Evolutionary conservation across 2,329 filamentous ascomycete genomes (phyloP).

Genomic region (Pestalotiopsis sp.): DNA sequence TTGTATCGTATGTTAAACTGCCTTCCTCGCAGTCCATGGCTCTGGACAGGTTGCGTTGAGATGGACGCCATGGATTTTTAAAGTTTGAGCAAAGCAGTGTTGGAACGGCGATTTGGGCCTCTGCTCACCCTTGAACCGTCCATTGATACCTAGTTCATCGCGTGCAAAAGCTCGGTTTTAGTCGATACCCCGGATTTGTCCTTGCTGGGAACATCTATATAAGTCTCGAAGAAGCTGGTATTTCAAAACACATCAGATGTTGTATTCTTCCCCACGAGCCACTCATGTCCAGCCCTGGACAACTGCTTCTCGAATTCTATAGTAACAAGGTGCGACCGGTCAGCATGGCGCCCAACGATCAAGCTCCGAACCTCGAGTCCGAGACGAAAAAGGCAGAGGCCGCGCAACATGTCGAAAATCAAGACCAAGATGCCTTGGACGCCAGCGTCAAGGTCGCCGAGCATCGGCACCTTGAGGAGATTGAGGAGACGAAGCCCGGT

Average conservation of each 20-base stretch:
- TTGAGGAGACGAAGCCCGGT: not conserved
- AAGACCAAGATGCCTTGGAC: not conserved
- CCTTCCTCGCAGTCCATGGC: not conserved
- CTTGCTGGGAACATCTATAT: not conserved
- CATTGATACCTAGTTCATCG: no score
- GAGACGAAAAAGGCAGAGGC: not conserved
- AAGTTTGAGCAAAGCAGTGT: no score
- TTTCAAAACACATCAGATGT: not conserved
- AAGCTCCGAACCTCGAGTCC: not conserved
- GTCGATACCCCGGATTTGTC: not conserved
- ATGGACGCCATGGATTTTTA: not conserved
- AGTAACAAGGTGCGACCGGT: not conserved
- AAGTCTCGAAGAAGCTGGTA: not conserved
- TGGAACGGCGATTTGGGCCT: no score
- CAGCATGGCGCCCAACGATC: not conserved
- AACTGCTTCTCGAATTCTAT: not conserved
- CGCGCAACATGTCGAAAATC: not conserved
- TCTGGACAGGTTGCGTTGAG: not conserved
- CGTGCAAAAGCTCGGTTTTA: no score
- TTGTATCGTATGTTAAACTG: not conserved
- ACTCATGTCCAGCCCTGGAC: not conserved
- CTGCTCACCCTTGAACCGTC: no score
- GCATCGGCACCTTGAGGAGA: not conserved
- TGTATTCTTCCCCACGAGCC: not conserved
- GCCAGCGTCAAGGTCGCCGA: conserved; percentile 3